Base-by-base conservation (phyloP, 108 stramenopile genomes). In the Asterionellopsis glacialis region DNA sequence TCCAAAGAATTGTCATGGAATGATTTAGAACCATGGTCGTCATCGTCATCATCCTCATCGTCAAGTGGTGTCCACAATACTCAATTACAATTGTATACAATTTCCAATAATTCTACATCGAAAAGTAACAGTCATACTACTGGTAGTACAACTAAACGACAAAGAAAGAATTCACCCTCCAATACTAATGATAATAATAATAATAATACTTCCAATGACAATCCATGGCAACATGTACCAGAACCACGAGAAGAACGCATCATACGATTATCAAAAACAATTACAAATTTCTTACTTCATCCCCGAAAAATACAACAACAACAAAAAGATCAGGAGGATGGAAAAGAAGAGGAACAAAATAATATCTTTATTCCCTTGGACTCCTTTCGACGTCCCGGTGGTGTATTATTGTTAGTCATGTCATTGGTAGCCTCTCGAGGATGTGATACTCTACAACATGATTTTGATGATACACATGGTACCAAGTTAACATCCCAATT, bases 381-480 rank as follows among this genome's bases (percentile, higher is more conserved):
- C 43, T 76, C 45, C 60, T 87, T 82, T 72, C 71, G 64, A 14
- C 45, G 61, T 28, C 66, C 69, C 13, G 84, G 85, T 23, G 92
- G 92, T 7, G 78, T 94, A 26, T 52, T 94, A 47, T 69, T 80
- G n/a, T 63, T 94, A 51, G 83, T 89, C 40, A 76, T 86, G 75
- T 76, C 79, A 15, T 53, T 90, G 13, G 72, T 82, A 44, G 63
- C 72, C 12, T 82, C 85, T 19, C 64, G 92, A 19, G 75, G 83
- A 40, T 59, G 33, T n/a, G 13, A 49, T 9, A 55, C 56, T 18
- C 38, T 76, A 11, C 74, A 73, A 63, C 51, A 47, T 44, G 89
- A 94, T 45, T 89, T 91, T 85, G 90, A 91, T 62, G 90, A 90
- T 72, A 54, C 72, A 14, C 56, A 41, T 13, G 55, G 50, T n/a